phyloP scores from a whole-genome alignment of 768 basidiomycete genomes.

The Suillus alpinus region DNA sequence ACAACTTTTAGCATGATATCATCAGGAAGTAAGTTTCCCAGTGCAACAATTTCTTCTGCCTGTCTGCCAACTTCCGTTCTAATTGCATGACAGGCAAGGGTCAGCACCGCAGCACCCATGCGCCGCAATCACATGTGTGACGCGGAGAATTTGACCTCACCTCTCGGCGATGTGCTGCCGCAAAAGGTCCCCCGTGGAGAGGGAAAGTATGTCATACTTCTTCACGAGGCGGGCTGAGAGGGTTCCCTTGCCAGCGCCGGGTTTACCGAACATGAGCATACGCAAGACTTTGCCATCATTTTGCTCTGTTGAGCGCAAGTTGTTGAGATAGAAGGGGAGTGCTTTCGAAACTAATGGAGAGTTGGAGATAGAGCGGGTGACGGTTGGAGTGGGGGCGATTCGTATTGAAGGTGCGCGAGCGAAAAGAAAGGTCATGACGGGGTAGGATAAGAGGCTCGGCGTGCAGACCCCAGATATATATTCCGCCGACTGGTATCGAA shows the following conservation, averaged over 20 bases:
- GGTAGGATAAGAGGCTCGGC: neutral
- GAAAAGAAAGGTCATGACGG: constrained; percentile 17
- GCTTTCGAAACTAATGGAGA: constrained; percentile 37
- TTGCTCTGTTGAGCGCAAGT: constrained; percentile 25
- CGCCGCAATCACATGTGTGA: neutral
- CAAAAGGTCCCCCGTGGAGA: constrained; percentile 85
- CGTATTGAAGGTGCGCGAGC: constrained; percentile 14
- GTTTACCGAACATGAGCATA: constrained; percentile 60
- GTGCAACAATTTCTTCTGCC: constrained; percentile 77
- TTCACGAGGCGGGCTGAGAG: constrained; percentile 70
- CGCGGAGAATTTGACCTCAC: constrained; percentile 27
- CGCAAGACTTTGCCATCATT: constrained; percentile 33
- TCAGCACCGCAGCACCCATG: neutral
- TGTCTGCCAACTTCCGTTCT: constrained; percentile 70
- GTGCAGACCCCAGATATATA: constrained; percentile 17
- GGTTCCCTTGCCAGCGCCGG: constrained; percentile 83
- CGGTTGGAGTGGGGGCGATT: constrained; percentile 9
- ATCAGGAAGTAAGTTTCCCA: constrained; percentile 75
- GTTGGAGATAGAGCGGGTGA: constrained; percentile 24
- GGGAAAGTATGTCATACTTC: constrained; percentile 73
- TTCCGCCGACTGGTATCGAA: constrained; percentile 10
- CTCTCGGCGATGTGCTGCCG: constrained; percentile 77
- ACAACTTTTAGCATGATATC: constrained; percentile 78
- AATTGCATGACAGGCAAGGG: neutral
- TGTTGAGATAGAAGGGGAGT: constrained; percentile 50